These are phyloP conservation scores for Stagonosporopsis chrysanthemi DNA, from an alignment of 2,329 filamentous ascomycete species.

Conservation along the genomic window DNA sequence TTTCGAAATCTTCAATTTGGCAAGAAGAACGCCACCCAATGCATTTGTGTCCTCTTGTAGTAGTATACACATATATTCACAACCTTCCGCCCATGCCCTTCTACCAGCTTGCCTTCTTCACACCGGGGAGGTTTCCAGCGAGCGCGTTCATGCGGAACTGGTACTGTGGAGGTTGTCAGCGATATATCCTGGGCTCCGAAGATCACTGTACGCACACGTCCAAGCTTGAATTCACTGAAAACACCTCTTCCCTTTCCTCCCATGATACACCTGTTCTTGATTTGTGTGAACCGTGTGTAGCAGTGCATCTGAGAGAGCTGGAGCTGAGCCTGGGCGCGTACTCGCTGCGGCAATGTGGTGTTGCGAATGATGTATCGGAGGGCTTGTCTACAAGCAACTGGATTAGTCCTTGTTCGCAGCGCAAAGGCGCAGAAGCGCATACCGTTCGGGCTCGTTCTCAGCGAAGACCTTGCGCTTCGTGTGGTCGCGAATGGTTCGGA, in stretches of 20 bases:
- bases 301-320: constrained; percentile 94
- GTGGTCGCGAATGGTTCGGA: constrained; percentile 88
- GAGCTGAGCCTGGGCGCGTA: constrained; percentile 89
- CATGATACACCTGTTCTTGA: constrained; percentile 90
- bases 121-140: constrained; percentile 84
- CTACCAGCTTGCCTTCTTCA: constrained; percentile 97
- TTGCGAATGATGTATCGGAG: constrained; percentile 87
- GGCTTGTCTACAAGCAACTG: constrained; percentile 70
- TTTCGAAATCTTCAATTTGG: background rate
- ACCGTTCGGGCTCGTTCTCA: constrained; percentile 88
- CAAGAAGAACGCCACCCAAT: constrained; percentile 42
- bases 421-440: constrained; percentile 35
- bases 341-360: constrained; percentile 79
- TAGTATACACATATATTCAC: constrained; percentile 39
- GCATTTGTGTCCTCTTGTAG: constrained; percentile 20
- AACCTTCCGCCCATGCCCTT: constrained; percentile 10
- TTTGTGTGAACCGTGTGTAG: constrained; percentile 92
- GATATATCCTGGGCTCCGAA: background rate
- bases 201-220: constrained; percentile 69
- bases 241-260: constrained; percentile 91
- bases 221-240: constrained; percentile 91
- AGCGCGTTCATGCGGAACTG: constrained; percentile 92
- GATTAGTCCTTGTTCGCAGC: constrained; percentile 12
- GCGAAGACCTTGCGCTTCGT: constrained; percentile 95
- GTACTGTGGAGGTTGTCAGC: constrained; percentile 66